Evolutionary conservation across 495 filamentous ascomycete species (phyloP), one percentile per base, ranked within the genome.

Genomic region (Penicillium bovifimosum): DNA sequence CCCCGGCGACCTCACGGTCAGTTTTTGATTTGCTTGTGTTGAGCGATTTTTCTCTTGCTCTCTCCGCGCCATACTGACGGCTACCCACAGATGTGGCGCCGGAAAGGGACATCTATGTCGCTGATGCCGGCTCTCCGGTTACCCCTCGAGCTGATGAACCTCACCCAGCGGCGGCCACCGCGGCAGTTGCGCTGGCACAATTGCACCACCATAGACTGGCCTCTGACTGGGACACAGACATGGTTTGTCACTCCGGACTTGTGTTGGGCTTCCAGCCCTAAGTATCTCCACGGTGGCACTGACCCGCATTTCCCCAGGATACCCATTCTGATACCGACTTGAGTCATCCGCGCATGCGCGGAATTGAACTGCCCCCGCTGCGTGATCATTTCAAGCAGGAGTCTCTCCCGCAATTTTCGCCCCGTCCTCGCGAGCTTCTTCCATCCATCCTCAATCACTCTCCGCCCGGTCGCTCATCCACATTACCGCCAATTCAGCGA

Each of bases 131-230:
- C 65, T 82, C 85, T 28, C 83, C 85, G 24, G 82, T 80, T 20
- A 90, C 87, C 31, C 84, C 87, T 54, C 80, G 86, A 63, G 78
- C 79, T 53, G 88, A 91, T 54, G 89, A 93, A 58, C 76, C 80
- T 58, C 80, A 83, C 56, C 80, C 75, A 61, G 83, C 74, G 43
- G 81, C 86, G 34, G 89, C 87, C 49, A 90, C 82, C 46, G 88
- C 88, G 20, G 91, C 91, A 24, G 88, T 89, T 28, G 91, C 91
- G 11, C 77, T 96, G 45, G 90, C 91, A 40, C 87, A 93, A 72
- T 76, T 96, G 61, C 89, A 95, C 69, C 84, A 86, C 57, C 84
- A 92, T 67, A 87, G 86, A 41, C 78, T 86, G 41, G 86, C 90
- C 16, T 79, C 80, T 3, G 89, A 91, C 52, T 95, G 86, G 86